Percentiles rank a stretch among this genome's conserved stretches.
These are phyloP conservation scores for Cenchrus americanus DNA, from an alignment of 176 grass and related monocot species.

Conservation along the genomic window DNA sequence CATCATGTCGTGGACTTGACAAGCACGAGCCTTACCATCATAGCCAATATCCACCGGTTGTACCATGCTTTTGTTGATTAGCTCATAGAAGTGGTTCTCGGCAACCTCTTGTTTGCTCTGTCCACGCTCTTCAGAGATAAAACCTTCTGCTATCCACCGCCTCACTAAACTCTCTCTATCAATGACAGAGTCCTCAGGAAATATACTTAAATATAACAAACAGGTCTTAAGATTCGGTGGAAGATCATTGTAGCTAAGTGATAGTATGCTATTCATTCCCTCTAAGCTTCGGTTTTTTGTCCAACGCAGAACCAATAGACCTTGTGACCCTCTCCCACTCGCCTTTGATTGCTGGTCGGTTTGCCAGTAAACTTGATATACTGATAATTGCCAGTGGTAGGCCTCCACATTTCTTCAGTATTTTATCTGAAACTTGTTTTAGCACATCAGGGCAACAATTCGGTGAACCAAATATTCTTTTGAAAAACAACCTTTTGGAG, in stretches of 20 bases:
- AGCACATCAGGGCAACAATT: not conserved
- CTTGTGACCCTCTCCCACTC: slow-evolving; percentile 34
- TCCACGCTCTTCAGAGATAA: not conserved
- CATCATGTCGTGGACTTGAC: slow-evolving; percentile 33
- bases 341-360: not conserved
- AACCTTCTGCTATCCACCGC: slow-evolving; percentile 24
- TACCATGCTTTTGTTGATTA: slow-evolving; percentile 16
- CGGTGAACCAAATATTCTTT: not conserved
- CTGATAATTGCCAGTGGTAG: slow-evolving; percentile 13
- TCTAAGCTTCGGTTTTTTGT: not conserved
- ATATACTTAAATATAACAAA: slow-evolving; percentile 18
- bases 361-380: not conserved
- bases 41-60: not conserved
- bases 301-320: slow-evolving; percentile 29
- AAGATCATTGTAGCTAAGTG: slow-evolving; percentile 28
- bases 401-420: slow-evolving; percentile 3
- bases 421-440: not conserved
- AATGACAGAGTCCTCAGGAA: not conserved
- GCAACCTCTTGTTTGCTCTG: not conserved
- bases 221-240: not conserved
- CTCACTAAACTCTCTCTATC: not conserved
- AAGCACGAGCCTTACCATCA: not conserved
- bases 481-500: not conserved
- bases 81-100: slow-evolving; percentile 14
- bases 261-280: slow-evolving; percentile 25